phyloP scores from a whole-genome alignment of 306 rosid genomes.

The Dalbergia cochinchinensis region DNA sequence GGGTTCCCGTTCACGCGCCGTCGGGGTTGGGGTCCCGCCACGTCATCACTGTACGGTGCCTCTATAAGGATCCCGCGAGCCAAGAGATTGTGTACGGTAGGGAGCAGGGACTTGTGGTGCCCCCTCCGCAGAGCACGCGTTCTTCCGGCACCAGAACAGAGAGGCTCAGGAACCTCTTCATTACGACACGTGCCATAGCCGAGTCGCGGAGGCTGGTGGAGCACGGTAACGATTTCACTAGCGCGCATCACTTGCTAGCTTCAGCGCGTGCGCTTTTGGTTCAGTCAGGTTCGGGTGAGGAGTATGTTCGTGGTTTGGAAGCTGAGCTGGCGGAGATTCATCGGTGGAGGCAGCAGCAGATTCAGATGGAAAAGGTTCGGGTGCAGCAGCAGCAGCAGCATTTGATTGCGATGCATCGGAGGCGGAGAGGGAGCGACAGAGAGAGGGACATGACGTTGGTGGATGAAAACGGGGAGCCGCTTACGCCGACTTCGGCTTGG shows the following conservation, averaged over 20 bases:
- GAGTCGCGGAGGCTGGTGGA: conserved; percentile 70
- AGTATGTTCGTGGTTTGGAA: conserved; percentile 63
- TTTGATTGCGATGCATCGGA: conserved; percentile 47
- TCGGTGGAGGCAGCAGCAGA: conserved; percentile 66
- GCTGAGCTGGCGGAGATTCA: conserved; percentile 78
- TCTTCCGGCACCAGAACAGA: conserved; percentile 50
- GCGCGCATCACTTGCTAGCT: conserved; percentile 72
- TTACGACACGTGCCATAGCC: conserved; percentile 77
- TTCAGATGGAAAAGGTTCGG: conserved; percentile 48
- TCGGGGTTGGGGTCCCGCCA: conserved; percentile 56
- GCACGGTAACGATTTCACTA: conserved; percentile 55
- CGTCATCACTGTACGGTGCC: conserved; percentile 73
- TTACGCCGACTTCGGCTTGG: conserved; percentile 88
- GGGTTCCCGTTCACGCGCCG: conserved; percentile 60
- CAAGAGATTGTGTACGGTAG: conserved; percentile 71
- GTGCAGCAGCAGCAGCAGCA: conserved; percentile 47
- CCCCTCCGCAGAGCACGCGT: conserved; percentile 48
- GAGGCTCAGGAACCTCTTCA: conserved; percentile 61
- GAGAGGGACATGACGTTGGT: conserved; percentile 46
- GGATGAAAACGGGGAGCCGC: conserved; percentile 84
- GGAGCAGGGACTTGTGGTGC: conserved; percentile 69
- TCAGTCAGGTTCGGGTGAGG: conserved; percentile 56
- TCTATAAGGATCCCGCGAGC: conserved; percentile 71
- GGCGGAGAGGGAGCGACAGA: conserved; percentile 58
- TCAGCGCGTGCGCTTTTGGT: conserved; percentile 74